A percentile compares a stretch with the other conserved stretches of the same genome.
Evolutionary conservation across 345 rosid genomes (phyloP).

Genomic region (Pugionium cornutum): DNA sequence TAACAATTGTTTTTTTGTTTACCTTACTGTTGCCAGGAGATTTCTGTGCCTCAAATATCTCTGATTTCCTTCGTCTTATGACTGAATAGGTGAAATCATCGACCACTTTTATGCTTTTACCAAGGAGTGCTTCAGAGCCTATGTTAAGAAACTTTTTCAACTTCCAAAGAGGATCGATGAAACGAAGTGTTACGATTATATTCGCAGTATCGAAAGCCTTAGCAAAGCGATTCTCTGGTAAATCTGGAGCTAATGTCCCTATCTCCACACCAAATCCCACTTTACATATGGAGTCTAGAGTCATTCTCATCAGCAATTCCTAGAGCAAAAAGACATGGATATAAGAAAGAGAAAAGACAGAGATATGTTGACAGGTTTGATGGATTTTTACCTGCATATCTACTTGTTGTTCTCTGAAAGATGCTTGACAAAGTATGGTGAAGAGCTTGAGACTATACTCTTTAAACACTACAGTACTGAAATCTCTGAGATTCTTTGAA

Average conservation of each 20-base stretch:
- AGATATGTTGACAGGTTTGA: neutral
- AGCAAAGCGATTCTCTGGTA: slow-evolving; percentile 77
- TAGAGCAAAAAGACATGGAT: slow-evolving; percentile 26
- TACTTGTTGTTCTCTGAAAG: slow-evolving; percentile 53
- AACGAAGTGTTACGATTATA: slow-evolving; percentile 79
- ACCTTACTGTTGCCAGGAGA: slow-evolving; percentile 50
- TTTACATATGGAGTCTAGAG: slow-evolving; percentile 88
- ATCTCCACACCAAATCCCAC: slow-evolving; percentile 96
- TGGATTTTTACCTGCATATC: slow-evolving; percentile 71
- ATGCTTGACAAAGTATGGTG: slow-evolving; percentile 58
- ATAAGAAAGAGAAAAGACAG: neutral
- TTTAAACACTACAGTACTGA: slow-evolving; percentile 81
- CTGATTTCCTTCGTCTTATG: slow-evolving; percentile 71
- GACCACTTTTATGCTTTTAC: slow-evolving; percentile 65
- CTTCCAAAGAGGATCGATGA: slow-evolving; percentile 87
- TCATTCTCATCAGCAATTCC: slow-evolving; percentile 93
- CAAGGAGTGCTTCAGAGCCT: slow-evolving; percentile 88
- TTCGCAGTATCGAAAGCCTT: slow-evolving; percentile 85
- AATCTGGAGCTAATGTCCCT: slow-evolving; percentile 69
- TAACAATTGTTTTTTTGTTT: neutral
- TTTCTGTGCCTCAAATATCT: slow-evolving; percentile 46
- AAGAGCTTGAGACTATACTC: slow-evolving; percentile 83
- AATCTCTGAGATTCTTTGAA: slow-evolving; percentile 89
- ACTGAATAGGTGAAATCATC: slow-evolving; percentile 85
- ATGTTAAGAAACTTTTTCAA: slow-evolving; percentile 66